Conservation (phyloP, 306 rosid genomes). For the Begonia loranthoides region DNA sequence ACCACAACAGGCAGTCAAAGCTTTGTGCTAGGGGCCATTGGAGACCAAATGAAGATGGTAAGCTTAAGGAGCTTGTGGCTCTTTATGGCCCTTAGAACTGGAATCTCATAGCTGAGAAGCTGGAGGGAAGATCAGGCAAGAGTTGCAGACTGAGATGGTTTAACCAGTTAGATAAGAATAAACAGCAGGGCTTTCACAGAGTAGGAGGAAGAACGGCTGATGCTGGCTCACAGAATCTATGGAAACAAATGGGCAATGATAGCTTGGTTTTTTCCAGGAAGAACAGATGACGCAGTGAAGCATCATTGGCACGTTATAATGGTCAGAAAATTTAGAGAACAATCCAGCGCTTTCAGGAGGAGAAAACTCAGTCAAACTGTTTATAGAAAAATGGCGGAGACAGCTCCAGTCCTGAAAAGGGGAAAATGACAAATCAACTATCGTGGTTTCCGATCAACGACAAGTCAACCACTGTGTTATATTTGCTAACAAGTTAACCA, state of each 20-base stretch:
- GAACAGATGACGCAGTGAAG: conserved; percentile 92
- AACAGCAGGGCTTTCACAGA: conserved; percentile 75
- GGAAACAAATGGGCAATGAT: conserved; percentile 99
- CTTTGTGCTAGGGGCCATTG: conserved; percentile 93
- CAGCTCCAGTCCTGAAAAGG: conserved; percentile 13
- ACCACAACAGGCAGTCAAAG: conserved; percentile 67
- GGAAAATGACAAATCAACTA: no score
- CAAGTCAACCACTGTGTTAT: no score
- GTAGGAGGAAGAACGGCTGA: conserved; percentile 77
- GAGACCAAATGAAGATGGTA: conserved; percentile 93
- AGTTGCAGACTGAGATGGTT: conserved; percentile 94
- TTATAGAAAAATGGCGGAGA: conserved; percentile 39
- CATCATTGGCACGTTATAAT: conserved; percentile 97
- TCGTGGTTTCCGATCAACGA: no score
- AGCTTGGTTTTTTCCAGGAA: conserved; percentile 86
- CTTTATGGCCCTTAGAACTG: conserved; percentile 96
- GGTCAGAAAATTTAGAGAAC: conserved; percentile 92
- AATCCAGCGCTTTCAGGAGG: conserved; percentile 65
- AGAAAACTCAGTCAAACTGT: conserved; percentile 55
- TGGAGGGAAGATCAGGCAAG: conserved; percentile 97
- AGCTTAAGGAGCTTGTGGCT: conserved; percentile 80
- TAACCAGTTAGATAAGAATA: conserved; percentile 84
- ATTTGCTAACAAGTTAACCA: no score
- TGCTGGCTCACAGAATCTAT: conserved; percentile 83
- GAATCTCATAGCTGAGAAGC: conserved; percentile 90